Base-by-base conservation (phyloP, 2,329 filamentous ascomycete species). In the Onygenales sp. region DNA sequence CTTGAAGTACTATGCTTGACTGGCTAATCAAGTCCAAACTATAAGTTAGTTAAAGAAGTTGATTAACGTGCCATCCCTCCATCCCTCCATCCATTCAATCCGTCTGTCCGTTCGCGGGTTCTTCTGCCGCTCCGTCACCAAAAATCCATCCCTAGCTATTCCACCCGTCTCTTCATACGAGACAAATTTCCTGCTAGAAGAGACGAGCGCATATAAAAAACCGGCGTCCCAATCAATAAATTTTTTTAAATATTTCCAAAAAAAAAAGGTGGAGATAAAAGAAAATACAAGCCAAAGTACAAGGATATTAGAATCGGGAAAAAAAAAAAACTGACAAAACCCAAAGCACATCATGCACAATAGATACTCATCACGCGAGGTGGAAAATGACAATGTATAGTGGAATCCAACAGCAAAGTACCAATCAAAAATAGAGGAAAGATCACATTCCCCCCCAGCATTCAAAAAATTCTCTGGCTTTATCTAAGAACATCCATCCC, bases 401-500 rank as follows among this genome's bases (percentile, higher is more conserved):
- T 27, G 21, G 21, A 27, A 27, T 27, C 21, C 21, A 27, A 27
- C 21, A 27, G 21, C 21, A 27, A 27, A 27, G 17, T 27, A 27
- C 21, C 21, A 27, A 27, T 27, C 21, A 27, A 27, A 27, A 27
- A 27, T 27, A 4, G 21, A 4, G 21, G 21, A 27, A 27, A 27
- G 21, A 27, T 27, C 21, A 1, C 21, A 27, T 27, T 5, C 21
- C 21, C 21, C 21, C 21, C 21, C 4, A 5, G 21, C 21, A 27
- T 27, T 27, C 21, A 27, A 27, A 27, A 27, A 27, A 27, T 27
- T 27, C 21, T 27, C 21, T 27, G 21, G n/a, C 31, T 55, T 56
- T 53, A 59, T 50, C 57, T 51, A 51, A 59, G 47, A 47, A 75
- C 76, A 64, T 85, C 82, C 62, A 84, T 75, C 17, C 82, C 74